Conservation (phyloP, 768 basidiomycete species). For the Termitomyces sp. region DNA sequence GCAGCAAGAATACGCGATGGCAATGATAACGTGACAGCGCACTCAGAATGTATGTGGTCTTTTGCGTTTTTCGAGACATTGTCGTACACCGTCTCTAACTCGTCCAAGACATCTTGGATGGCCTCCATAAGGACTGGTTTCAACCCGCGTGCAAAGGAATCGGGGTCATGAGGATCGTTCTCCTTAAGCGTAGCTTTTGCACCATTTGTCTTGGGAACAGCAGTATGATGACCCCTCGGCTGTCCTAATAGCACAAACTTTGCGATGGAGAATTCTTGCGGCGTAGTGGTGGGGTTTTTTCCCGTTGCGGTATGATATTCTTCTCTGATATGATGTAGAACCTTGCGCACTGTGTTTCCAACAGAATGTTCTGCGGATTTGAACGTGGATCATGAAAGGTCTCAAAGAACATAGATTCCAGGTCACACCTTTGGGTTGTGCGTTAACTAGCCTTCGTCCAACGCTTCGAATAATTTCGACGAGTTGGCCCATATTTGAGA, state of each 20-base stretch:
- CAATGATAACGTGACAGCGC: conserved; percentile 22
- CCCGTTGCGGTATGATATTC: conserved; percentile 84
- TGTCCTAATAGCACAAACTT: conserved; percentile 82
- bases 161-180: conserved; percentile 69
- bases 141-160: conserved; percentile 68
- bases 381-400: background rate
- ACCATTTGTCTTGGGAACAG: conserved; percentile 37
- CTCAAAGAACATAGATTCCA: conserved; percentile 2
- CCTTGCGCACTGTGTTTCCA: conserved; percentile 90
- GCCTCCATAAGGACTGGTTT: conserved; percentile 97
- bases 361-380: conserved; percentile 76
- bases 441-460: conserved; percentile 77
- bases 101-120: conserved; percentile 93
- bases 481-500: conserved; percentile 83
- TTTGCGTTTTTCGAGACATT: conserved; percentile 90
- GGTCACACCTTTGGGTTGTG: conserved; percentile 90
- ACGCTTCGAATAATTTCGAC: conserved; percentile 72
- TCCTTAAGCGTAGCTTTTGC: conserved; percentile 55
- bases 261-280: conserved; percentile 61
- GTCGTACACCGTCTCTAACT: conserved; percentile 93
- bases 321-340: conserved; percentile 91
- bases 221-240: conserved; percentile 45
- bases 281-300: conserved; percentile 28
- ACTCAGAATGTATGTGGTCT: conserved; percentile 99
- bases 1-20: background rate